Base-by-base conservation (phyloP, 2,329 filamentous ascomycete genomes). In the Cordyceps tenuipes region DNA sequence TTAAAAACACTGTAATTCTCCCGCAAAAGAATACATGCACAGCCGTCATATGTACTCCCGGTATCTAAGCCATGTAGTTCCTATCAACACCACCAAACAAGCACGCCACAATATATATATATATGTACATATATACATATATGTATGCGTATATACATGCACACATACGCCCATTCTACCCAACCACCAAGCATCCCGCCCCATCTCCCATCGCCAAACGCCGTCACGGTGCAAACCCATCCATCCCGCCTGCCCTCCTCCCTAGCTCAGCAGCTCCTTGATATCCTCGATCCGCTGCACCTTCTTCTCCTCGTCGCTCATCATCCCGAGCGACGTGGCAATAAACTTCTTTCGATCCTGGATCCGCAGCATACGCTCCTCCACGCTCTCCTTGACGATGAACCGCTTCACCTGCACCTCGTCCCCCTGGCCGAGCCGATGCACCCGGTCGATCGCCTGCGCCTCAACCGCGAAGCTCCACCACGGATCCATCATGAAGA, bases 401-500 rank as follows among this genome's bases (percentile, higher is more conserved):
- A 97, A 97, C 31, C 94, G 80, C 66, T 87, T 87, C 0, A 99
- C 92, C 60, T 85, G 84, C 2, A 99, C 94, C 68, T 93, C 89
- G 17, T 85, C 82, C 54, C 89, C 86, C 72, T 99, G 94, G 0
- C 94, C 94, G 90, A 99, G 97, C 9, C 94, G 85, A 76, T 99
- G 94, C 39, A 99, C 91, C 1, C 94, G 90, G 76, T 99, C 94
- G 68, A 99, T 97, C 9, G 94, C 94, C 74, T 99, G 94, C 5
- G 92, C 91, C 74, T 99, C 94, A 13, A 97, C 87, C 0, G 94
- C 92, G 73, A 93, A 99, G 70, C 90, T 95, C 94, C 94, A 99
- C 94, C 94, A 99, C 0, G 94, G 94, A 73, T 99, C 94, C 94
- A 99, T 97, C 89, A 99, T 95, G 76, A 88, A 99, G 5, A 99